phyloP scores from a whole-genome alignment of 352 stramenopile species.

The Hyaloperonospora brassicae region DNA sequence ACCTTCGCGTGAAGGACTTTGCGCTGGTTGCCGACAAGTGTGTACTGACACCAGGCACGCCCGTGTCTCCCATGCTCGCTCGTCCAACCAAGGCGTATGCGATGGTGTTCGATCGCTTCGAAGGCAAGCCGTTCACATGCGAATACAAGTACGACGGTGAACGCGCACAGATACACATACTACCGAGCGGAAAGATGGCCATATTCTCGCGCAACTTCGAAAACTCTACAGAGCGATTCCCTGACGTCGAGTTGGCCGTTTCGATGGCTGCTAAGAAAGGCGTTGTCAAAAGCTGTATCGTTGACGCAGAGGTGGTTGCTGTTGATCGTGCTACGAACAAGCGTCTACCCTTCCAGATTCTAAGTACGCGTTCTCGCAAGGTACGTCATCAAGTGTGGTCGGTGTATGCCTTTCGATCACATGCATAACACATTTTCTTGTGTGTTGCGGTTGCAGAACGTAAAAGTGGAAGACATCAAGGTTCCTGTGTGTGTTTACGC shows the following conservation, averaged over 20 bases:
- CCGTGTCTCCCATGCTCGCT: slow-evolving; percentile 98
- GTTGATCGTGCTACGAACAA: slow-evolving; percentile 94
- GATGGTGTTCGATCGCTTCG: slow-evolving; percentile 96
- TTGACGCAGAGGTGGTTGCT: slow-evolving; percentile 98
- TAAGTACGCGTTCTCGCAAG: slow-evolving; percentile 96
- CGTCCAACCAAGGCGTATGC: slow-evolving; percentile 94
- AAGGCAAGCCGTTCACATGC: slow-evolving; percentile 94
- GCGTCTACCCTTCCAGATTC: slow-evolving; percentile 97
- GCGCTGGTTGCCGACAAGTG: slow-evolving; percentile 66
- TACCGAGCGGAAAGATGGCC: slow-evolving; percentile 81
- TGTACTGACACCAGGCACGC: slow-evolving; percentile 91
- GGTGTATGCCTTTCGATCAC: slow-evolving; percentile 27
- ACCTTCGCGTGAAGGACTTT: slow-evolving; percentile 52
- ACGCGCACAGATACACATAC: slow-evolving; percentile 93
- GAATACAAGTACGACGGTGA: slow-evolving; percentile 99
- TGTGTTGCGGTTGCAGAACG: slow-evolving; percentile 33
- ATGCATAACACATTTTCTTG: slow-evolving; percentile 6
- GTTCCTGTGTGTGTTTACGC: slow-evolving; percentile 91
- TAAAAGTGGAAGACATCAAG: slow-evolving; percentile 86
- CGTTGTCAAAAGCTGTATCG: slow-evolving; percentile 87
- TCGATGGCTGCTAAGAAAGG: slow-evolving; percentile 45
- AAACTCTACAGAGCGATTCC: slow-evolving; percentile 40
- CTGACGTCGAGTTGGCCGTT: slow-evolving; percentile 71
- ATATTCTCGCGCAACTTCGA: slow-evolving; percentile 99
- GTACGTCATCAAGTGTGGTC: slow-evolving; percentile 93